phyloP scores from a whole-genome alignment of 2,329 filamentous ascomycete species.

The Colletotrichum higginsianum region DNA sequence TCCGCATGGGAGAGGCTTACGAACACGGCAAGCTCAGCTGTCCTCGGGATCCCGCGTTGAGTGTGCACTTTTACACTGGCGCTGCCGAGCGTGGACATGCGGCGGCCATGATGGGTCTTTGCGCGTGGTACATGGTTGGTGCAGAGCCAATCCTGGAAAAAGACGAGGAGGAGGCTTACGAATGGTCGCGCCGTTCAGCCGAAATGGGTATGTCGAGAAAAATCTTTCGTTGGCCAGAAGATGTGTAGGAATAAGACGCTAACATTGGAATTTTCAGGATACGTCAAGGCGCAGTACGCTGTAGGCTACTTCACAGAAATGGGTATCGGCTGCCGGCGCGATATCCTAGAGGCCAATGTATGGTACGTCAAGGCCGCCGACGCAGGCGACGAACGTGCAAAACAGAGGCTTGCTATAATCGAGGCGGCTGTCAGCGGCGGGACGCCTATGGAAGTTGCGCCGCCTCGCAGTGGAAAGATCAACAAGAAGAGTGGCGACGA shows the following conservation, averaged over 20 bases:
- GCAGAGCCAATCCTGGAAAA: conserved; percentile 93
- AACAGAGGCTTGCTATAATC: conserved; percentile 88
- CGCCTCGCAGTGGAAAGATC: conserved; percentile 66
- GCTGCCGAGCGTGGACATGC: conserved; percentile 89
- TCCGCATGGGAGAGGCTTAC: conserved; percentile 94
- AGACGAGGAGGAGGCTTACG: conserved; percentile 95
- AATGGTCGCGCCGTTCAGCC: conserved; percentile 92
- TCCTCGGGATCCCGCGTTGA: conserved; percentile 90
- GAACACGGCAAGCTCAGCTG: conserved; percentile 92
- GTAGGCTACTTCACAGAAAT: conserved; percentile 98
- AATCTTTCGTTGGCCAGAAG: background rate
- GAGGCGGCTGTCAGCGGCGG: conserved; percentile 81
- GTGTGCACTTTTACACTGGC: conserved; percentile 96
- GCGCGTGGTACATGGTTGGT: conserved; percentile 98
- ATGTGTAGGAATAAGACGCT: conserved; percentile 19
- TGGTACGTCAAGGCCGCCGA: conserved; percentile 99
- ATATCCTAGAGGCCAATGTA: conserved; percentile 96
- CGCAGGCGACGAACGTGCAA: conserved; percentile 90
- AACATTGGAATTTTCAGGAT: conserved; percentile 61
- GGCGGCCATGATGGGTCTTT: conserved; percentile 96
- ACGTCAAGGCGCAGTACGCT: conserved; percentile 88
- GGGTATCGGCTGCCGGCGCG: conserved; percentile 95
- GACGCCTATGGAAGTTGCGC: conserved; percentile 69
- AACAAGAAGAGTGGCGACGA: conserved; percentile 66
- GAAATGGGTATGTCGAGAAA: conserved; percentile 77